Percentiles rank a stretch among this genome's conserved stretches.
Conservation (phyloP, 345 rosid genomes). For the Citrus reticulata region DNA sequence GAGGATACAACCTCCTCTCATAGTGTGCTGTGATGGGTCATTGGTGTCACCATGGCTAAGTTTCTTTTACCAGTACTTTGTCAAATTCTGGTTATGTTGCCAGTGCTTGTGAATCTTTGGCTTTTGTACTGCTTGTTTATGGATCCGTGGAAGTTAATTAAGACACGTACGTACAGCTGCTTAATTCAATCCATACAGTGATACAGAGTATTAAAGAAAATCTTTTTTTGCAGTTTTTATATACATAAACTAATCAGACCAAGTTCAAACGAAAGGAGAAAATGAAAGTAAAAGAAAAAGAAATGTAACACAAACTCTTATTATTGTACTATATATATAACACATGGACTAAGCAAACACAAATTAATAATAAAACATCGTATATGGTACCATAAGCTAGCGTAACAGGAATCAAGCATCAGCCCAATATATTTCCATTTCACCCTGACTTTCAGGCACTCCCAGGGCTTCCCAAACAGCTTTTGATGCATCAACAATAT, state of each 20-base stretch:
- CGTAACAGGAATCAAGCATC: background rate
- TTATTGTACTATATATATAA: background rate
- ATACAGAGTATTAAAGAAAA: background rate
- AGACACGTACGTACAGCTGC: background rate
- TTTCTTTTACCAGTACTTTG: slow-evolving; percentile 3
- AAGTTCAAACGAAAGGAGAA: background rate
- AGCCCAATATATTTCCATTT: slow-evolving; percentile 15
- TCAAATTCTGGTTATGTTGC: slow-evolving; percentile 8
- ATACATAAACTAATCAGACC: background rate
- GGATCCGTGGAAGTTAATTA: background rate
- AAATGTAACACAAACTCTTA: background rate
- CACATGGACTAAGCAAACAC: too few species aligned
- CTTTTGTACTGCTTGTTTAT: background rate
- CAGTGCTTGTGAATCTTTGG: slow-evolving; percentile 18
- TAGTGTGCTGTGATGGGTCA: slow-evolving; percentile 50
- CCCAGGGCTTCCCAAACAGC: slow-evolving; percentile 29
- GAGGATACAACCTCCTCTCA: slow-evolving; percentile 88
- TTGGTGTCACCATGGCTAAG: background rate
- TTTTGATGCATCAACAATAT: slow-evolving; percentile 32
- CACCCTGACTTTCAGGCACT: slow-evolving; percentile 7
- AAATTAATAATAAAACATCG: background rate
- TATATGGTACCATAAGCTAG: background rate
- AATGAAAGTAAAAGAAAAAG: background rate
- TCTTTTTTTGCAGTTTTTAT: too few species aligned
- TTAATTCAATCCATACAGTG: too few species aligned